Conservation (phyloP, 768 basidiomycete genomes). For the Leccinum incarnatum region DNA sequence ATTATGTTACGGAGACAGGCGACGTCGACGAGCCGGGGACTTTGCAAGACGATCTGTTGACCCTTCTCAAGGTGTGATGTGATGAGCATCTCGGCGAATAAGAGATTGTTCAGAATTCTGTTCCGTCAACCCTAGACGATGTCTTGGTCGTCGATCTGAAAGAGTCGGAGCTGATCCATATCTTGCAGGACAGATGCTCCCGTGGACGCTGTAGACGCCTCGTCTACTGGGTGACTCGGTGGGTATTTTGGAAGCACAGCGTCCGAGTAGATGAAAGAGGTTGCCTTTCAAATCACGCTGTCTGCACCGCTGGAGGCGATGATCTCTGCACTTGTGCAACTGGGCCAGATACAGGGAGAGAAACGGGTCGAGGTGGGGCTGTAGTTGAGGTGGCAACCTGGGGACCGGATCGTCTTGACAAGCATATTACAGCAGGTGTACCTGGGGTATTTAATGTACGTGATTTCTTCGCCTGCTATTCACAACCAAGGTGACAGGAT, state of each 20-base stretch:
- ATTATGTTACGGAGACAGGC: constrained; percentile 26
- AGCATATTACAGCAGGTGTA: constrained; percentile 54
- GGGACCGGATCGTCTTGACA: constrained; percentile 49
- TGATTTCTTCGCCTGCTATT: not conserved
- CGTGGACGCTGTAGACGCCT: constrained; percentile 5
- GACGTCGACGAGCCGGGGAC: constrained; percentile 16
- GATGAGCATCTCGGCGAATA: too few relatives aligned
- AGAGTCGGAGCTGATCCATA: constrained; percentile 64
- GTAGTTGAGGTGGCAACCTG: too few relatives aligned
- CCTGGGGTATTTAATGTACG: constrained; percentile 32
- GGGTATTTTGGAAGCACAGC: constrained; percentile 67
- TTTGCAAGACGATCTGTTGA: too few relatives aligned
- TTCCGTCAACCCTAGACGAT: constrained; percentile 56
- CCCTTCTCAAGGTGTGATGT: too few relatives aligned
- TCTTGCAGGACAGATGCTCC: constrained; percentile 21
- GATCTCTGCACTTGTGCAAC: constrained; percentile 44
- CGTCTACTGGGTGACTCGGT: constrained; percentile 58
- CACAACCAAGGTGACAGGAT: not conserved
- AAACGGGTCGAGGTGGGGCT: constrained; percentile 11
- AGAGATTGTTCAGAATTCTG: constrained; percentile 53
- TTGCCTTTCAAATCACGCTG: constrained; percentile 57
- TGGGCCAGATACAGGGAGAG: constrained; percentile 36
- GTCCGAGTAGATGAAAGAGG: constrained; percentile 52
- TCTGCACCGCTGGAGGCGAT: constrained; percentile 46
- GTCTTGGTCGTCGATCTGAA: constrained; percentile 60